Base-by-base conservation (phyloP, 2,329 filamentous ascomycete genomes). In the Ophiostoma fasciatum region DNA sequence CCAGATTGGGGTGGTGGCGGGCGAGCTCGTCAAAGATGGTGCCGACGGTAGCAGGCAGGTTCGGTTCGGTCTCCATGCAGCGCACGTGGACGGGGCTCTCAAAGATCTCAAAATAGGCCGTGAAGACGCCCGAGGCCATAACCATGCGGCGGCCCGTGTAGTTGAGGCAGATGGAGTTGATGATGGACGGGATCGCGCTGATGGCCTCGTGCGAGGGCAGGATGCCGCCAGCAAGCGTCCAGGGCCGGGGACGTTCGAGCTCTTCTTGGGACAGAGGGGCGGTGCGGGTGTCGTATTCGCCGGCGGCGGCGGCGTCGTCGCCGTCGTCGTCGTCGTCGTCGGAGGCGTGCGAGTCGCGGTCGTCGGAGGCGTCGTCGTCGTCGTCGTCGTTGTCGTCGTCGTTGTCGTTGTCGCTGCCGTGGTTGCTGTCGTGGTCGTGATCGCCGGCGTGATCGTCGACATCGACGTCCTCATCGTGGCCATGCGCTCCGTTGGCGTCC, bases 51-150 rank as follows among this genome's bases (percentile, higher is more conserved):
- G 70, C 71, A 9, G 87, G 71, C 39, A 92, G 65, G 25, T 66
- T 62, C 5, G 69, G 63, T 45, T 94, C 88, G 26, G 66, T 63
- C 43, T 82, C 42, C 67, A 98, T 76, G 44, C 78, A 80, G 47
- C 81, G 82, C 39, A 98, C 75, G 56, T 99, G 92, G 13, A 75
- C 70, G 3, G 85, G 77, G 46, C 84, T 96, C 56, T 94, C 83
- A 46, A 98, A 98, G n/a, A 96, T 84, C 52, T 94, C 83, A 45
- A 98, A 80, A 53, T 87, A 96, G 46, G 75, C 82, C 38, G 87
- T 78, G 30, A 98, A 66, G 2, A 84, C 87, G 39, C 74, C 68
- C 0, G 87, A 94, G 0, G 75, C 71, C 39, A 84, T 76, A 48
- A 98, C 92, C 51, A 94, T 69, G 48, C 81, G 80, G 65, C 94